Evolutionary conservation across 768 basidiomycete species (phyloP).

Genomic region (Fomitopsis serialis): DNA sequence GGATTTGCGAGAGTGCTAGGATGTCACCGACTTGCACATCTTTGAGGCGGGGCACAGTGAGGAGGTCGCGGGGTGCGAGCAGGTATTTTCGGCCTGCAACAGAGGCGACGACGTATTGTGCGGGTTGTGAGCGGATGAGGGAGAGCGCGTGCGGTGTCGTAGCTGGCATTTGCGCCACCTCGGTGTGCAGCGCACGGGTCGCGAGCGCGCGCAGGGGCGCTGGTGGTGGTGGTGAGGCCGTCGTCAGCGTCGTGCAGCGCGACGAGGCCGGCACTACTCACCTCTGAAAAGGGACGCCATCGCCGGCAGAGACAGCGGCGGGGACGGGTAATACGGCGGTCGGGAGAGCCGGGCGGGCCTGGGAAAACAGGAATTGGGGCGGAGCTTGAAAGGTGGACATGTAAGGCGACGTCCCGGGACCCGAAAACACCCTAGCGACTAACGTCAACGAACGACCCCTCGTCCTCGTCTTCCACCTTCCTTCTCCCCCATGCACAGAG

Average conservation of each 20-base stretch:
- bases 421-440: slow-evolving; percentile 18
- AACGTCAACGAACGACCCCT: slow-evolving; percentile 28
- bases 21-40: slow-evolving; percentile 83
- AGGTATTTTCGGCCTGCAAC: slow-evolving; percentile 87
- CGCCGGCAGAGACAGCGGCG: slow-evolving; percentile 7
- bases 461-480: slow-evolving; percentile 37
- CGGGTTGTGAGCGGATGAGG: slow-evolving; percentile 85
- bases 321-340: slow-evolving; percentile 5
- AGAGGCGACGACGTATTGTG: slow-evolving; percentile 86
- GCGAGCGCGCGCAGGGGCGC: slow-evolving; percentile 17
- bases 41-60: slow-evolving; percentile 89
- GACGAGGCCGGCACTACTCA: slow-evolving; percentile 11
- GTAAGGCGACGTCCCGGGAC: slow-evolving; percentile 18
- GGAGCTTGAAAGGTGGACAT: slow-evolving; percentile 20
- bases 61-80: slow-evolving; percentile 82
- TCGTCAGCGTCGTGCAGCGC: neutral
- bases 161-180: slow-evolving; percentile 21
- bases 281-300: slow-evolving; percentile 25
- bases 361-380: slow-evolving; percentile 17
- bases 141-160: slow-evolving; percentile 62
- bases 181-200: slow-evolving; percentile 28
- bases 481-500: slow-evolving; percentile 64
- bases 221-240: slow-evolving; percentile 8
- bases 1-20: slow-evolving; percentile 76
- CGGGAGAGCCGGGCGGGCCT: slow-evolving; percentile 8